phyloP scores from a whole-genome alignment of 176 grass and related monocot genomes.

The Cenchrus fungigraminus region DNA sequence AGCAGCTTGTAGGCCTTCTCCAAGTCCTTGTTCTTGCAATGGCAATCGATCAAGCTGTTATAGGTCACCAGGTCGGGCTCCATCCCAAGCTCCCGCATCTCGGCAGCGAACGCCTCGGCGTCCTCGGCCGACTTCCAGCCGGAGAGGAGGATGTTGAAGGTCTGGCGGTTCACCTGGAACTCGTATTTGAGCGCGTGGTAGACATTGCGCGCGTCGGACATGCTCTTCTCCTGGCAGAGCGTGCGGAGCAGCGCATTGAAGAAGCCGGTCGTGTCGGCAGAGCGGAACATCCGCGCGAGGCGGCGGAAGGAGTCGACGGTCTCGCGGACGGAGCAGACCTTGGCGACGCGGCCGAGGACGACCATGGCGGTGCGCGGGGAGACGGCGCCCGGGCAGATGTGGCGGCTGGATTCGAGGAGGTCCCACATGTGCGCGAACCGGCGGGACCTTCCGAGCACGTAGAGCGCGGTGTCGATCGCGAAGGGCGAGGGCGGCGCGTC shows the following conservation, averaged over 20 bases:
- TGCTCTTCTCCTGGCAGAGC: conserved; percentile 95
- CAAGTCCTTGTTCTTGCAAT: conserved; percentile 68
- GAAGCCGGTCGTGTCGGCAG: conserved; percentile 34
- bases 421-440: conserved; percentile 67
- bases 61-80: conserved; percentile 79
- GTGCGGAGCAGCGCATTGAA: conserved; percentile 92
- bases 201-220: conserved; percentile 79
- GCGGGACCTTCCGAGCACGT: conserved; percentile 75
- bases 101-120: conserved; percentile 73
- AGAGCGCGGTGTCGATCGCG: conserved; percentile 83
- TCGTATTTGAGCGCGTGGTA: conserved; percentile 88
- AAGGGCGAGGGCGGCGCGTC: conserved; percentile 59
- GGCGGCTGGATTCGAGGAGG: conserved; percentile 46
- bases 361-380: conserved; percentile 70
- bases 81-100: conserved; percentile 75
- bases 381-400: conserved; percentile 56
- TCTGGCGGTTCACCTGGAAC: conserved; percentile 70
- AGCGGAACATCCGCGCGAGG: conserved; percentile 55
- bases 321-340: conserved; percentile 81
- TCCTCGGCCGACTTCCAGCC: conserved; percentile 90
- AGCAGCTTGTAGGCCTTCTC: conserved; percentile 74
- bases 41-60: conserved; percentile 86
- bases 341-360: conserved; percentile 80
- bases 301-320: conserved; percentile 76
- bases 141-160: conserved; percentile 88